These are phyloP conservation scores for Curvularia eragrostidis DNA, from an alignment of 2,329 filamentous ascomycete species.

Conservation along the genomic window DNA sequence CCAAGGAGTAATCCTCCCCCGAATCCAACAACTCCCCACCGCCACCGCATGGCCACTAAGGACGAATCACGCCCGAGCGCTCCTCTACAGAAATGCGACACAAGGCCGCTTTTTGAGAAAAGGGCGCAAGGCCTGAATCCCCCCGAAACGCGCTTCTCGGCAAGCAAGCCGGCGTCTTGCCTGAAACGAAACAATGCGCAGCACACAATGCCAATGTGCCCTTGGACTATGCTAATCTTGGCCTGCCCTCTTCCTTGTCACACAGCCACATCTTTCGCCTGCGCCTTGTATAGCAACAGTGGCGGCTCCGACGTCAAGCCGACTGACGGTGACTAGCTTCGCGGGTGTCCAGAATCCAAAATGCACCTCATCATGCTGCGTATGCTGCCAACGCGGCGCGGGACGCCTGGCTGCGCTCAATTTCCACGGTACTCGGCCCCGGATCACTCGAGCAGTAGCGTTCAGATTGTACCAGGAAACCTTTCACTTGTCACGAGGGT, in stretches of 20 bases:
- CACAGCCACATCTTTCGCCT: background rate
- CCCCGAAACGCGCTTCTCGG: no score
- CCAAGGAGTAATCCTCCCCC: constrained; percentile 10
- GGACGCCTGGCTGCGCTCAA: background rate
- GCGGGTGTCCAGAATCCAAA: constrained; percentile 15
- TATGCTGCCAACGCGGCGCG: background rate
- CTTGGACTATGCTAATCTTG: background rate
- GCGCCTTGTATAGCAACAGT: background rate
- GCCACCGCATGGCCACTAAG: no score
- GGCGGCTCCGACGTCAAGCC: constrained; percentile 1
- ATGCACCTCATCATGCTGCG: constrained; percentile 4
- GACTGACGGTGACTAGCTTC: constrained; percentile 10
- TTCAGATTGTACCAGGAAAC: background rate
- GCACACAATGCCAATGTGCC: background rate
- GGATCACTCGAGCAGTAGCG: background rate
- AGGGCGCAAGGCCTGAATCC: no score
- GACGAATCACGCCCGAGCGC: no score
- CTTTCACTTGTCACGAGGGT: background rate
- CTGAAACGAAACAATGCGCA: background rate
- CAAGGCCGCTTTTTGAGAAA: no score
- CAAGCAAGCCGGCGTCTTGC: no score
- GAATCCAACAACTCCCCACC: background rate
- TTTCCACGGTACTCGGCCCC: background rate
- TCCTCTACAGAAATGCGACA: no score
- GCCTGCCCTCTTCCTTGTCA: background rate